Base-by-base conservation (phyloP, 2,329 filamentous ascomycete genomes). In the Verticillium dahliae region DNA sequence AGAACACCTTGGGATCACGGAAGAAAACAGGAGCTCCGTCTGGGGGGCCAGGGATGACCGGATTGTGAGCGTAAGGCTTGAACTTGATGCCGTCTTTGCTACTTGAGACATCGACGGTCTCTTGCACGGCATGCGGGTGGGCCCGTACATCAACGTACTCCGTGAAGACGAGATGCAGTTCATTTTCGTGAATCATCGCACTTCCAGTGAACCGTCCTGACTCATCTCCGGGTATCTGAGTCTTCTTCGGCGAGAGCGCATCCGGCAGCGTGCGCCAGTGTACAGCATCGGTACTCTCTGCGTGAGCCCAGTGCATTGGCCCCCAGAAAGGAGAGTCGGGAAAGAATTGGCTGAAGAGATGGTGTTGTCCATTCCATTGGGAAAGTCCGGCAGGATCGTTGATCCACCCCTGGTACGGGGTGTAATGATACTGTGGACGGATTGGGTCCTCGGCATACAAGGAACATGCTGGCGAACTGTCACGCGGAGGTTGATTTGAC, bases 371-470 rank as follows among this genome's bases (percentile, higher is more conserved):
- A 15, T 66, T 65, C 59, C 65, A 70, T 59, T 69, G 62, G 11
- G 56, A 56, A 10, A 70, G 62, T 4, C 69, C 69, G 15, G 66
- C 60, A 4, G 69, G 69, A 57, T 70, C 69, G 61, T 70, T 70
- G 65, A 70, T 70, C 69, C 68, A 70, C 33, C 69, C 69, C 45
- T 69, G 67, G 45, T 68, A 69, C 15, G 63, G 67, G 7, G 69
- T 69, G 62, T 69, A 70, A 62, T 70, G 69, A 52, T 63, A 70
- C 54, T 69, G 69, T 6, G 69, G 65, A 37, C 64, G 66, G 14
- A 68, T 60, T 9, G 70, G 66, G 58, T 73, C 71, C 5, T 57
- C 34, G 33, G 66, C 70, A 55, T 68, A 70, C 9, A 68, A 63
- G 9, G 63, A 59, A 58, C 68, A 68, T n/a, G 63, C 60, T 0